These are phyloP conservation scores for Radiomyces spectabilis DNA, from an alignment of 192 early-diverging fungal species.

Conservation along the genomic window DNA sequence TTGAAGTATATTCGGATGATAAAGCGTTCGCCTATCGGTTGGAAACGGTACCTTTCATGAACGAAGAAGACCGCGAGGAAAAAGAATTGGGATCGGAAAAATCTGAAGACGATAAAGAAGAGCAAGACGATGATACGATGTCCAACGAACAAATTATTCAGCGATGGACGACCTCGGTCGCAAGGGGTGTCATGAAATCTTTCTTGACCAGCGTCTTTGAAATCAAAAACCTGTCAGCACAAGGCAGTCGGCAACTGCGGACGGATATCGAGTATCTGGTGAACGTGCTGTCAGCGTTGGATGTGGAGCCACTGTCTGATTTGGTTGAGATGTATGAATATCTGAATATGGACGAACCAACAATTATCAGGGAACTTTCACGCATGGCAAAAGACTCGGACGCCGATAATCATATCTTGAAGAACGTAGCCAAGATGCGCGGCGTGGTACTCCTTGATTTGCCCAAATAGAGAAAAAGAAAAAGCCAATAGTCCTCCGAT, in stretches of 20 bases:
- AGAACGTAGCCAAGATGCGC: constrained; percentile 1
- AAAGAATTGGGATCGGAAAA: constrained; percentile 6
- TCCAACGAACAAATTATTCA: constrained; percentile 43
- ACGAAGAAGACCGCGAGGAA: constrained; percentile 20
- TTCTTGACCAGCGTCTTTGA: constrained; percentile 27
- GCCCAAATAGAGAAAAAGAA: background rate
- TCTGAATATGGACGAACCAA: constrained; percentile 4
- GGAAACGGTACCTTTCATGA: constrained; percentile 35
- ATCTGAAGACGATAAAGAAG: constrained; percentile 19
- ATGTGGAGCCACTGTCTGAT: constrained; percentile 14
- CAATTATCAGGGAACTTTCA: background rate
- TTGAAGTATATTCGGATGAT: constrained; percentile 56
- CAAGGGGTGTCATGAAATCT: constrained; percentile 49
- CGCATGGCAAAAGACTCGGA: background rate
- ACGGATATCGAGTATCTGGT: constrained; percentile 60
- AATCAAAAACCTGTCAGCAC: constrained; percentile 31
- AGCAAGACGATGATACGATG: constrained; percentile 18
- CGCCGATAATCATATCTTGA: background rate
- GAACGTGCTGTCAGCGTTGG: constrained; percentile 33
- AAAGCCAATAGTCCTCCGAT: too few relatives aligned
- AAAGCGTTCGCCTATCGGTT: constrained; percentile 39
- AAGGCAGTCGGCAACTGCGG: constrained; percentile 49
- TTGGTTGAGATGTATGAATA: constrained; percentile 1
- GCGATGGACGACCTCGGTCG: constrained; percentile 62
- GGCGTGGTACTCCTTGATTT: constrained; percentile 5